phyloP scores from a whole-genome alignment of 139 green algal species.

The Picochlorum sp. region DNA sequence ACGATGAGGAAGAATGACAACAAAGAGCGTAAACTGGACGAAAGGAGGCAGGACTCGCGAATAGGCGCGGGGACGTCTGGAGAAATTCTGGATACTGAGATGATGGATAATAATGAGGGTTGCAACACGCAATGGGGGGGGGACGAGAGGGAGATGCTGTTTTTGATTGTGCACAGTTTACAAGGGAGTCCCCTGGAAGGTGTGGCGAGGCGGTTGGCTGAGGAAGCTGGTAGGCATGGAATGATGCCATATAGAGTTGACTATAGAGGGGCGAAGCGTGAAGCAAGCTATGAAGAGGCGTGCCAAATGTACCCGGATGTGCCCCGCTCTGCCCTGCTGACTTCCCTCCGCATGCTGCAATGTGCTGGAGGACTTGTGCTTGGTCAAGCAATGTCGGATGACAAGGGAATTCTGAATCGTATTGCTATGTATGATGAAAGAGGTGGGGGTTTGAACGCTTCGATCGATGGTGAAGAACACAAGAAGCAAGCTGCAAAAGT shows the following conservation, averaged over 20 bases:
- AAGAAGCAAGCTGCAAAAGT: neutral
- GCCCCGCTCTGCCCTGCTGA: neutral
- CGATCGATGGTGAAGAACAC: neutral
- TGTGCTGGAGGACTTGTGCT: neutral
- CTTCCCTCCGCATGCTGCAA: neutral
- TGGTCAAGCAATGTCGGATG: neutral
- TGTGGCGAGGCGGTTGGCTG: constrained; percentile 21
- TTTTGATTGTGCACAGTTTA: constrained; percentile 33
- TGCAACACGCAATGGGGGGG: too few species aligned
- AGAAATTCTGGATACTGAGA: too few species aligned
- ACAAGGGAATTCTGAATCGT: too few species aligned
- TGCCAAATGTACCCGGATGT: neutral
- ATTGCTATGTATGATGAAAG: too few species aligned
- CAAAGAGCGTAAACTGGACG: too few species aligned
- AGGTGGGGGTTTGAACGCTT: neutral
- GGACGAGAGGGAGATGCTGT: constrained; percentile 14
- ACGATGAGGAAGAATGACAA: too few species aligned
- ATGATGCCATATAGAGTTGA: constrained; percentile 45
- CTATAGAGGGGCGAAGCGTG: constrained; percentile 5
- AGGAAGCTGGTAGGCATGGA: constrained; percentile 11
- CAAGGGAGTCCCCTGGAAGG: constrained; percentile 13
- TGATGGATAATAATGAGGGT: too few species aligned
- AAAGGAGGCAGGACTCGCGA: too few species aligned
- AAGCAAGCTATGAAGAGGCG: constrained; percentile 6
- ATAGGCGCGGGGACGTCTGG: too few species aligned